Conservation (phyloP, 148 eudicot species). For the Selenicereus undatus region DNA sequence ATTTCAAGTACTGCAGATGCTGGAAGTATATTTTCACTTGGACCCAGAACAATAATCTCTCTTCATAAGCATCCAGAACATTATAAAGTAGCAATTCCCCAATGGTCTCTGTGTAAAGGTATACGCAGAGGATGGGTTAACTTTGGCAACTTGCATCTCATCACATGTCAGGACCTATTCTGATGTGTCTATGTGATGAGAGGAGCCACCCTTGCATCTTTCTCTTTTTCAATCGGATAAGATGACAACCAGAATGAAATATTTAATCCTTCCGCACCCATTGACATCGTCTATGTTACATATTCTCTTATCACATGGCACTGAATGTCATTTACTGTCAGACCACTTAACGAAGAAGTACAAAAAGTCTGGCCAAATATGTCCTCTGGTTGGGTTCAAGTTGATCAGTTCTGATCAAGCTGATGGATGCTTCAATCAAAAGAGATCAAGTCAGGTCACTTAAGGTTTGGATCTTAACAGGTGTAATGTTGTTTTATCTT, state of each 20-base stretch:
- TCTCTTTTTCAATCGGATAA: conserved; percentile 23
- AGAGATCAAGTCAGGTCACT: neutral
- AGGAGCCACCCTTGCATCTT: conserved; percentile 26
- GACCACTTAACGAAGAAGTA: neutral
- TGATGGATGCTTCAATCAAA: neutral
- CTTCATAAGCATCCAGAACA: conserved; percentile 25
- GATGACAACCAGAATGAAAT: conserved; percentile 15
- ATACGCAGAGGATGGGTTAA: conserved; percentile 17
- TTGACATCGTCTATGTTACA: conserved; percentile 14
- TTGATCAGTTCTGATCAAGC: neutral
- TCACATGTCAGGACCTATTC: conserved; percentile 16
- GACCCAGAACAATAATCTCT: conserved; percentile 29
- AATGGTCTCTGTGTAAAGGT: conserved; percentile 25
- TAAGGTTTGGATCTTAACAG: neutral
- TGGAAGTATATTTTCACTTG: conserved; percentile 16
- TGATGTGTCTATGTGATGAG: conserved; percentile 20
- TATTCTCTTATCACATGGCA: conserved; percentile 19
- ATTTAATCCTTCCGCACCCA: conserved; percentile 22
- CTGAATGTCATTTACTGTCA: neutral
- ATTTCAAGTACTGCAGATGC: conserved; percentile 11
- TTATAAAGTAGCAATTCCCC: conserved; percentile 21
- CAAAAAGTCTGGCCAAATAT: neutral
- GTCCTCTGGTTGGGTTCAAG: neutral
- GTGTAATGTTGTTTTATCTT: neutral
- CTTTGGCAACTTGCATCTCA: conserved; percentile 26